Base-by-base conservation (phyloP, 192 early-diverging fungal genomes). In the Linnemannia schmuckeri region DNA sequence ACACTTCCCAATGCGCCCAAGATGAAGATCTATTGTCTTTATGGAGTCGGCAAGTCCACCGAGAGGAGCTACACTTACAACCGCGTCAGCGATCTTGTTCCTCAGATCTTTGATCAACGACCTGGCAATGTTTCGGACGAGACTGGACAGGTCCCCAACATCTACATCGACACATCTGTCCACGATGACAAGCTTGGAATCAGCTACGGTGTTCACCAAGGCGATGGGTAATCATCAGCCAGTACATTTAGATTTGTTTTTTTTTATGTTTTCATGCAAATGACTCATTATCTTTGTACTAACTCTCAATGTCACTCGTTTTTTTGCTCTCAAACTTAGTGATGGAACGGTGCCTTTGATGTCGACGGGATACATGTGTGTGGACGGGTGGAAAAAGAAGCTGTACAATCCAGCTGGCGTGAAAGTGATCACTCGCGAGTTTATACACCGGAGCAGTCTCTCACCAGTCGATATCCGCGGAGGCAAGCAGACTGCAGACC, bases 341-440 rank as follows among this genome's bases (percentile, higher is more conserved):
- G 97, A 98, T 84, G 96, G 95, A 20, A 98, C 97, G 0, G 97
- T 98, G 3, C 97, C 97, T 0, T 84, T 98, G 24, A 63, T 98
- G 41, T 97, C 96, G 10, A 89, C 95, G 5, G 96, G 96, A 6
- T 97, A 96, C 86, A 98, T 98, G 97, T 97, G 97, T 75, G 91
- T 91, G 18, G 89, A 92, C 15, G 97, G 95, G 22, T 98, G 97
- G 97, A 92, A 91, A 52, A 93, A 95, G 82, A 83, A 90, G 42
- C 89, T 96, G 75, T 97, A 95, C 81, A 98, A 98, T 83, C 97
- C 97, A 40, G 89, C 92, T 57, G 89, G 89, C n/a, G 90, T 94
- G 70, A 87, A 92, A 6, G 84, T 97, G 4, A 93, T 96, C 22
- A 93, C 95, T 1, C 90, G 94, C 37, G 97, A 98, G 89, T 96